phyloP scores from a whole-genome alignment of 2,329 filamentous ascomycete genomes.

The Botryotinia calthae region DNA sequence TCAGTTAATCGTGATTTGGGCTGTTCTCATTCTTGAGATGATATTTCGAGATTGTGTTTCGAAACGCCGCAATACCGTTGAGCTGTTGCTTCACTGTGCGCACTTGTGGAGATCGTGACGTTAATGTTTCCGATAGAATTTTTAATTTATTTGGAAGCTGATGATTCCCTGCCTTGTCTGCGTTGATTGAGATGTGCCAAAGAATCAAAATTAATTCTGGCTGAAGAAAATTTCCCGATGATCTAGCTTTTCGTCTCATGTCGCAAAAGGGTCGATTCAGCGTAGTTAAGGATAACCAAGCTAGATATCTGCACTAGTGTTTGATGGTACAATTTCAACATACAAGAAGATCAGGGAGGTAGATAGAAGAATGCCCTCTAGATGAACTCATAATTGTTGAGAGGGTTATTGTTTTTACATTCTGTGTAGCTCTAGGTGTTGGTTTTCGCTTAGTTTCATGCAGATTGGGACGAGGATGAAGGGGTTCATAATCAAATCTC shows the following conservation, averaged over 20 bases:
- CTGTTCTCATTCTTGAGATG: not conserved
- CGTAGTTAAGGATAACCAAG: not conserved
- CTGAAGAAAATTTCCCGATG: conserved; percentile 1
- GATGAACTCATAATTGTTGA: not conserved
- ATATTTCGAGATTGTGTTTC: not conserved
- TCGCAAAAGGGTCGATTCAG: conserved; percentile 1
- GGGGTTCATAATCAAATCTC: not conserved
- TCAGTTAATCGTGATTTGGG: not conserved
- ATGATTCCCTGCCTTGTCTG: not conserved
- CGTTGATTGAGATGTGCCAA: not conserved
- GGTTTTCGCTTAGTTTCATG: conserved; percentile 11
- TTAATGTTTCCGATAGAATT: not conserved
- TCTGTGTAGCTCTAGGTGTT: not conserved
- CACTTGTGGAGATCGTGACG: not conserved
- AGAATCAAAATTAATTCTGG: not conserved
- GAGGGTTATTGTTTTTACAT: conserved; percentile 1
- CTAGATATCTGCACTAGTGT: not conserved
- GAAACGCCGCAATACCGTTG: not conserved
- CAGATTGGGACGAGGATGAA: conserved; percentile 6
- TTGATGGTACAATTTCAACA: not conserved
- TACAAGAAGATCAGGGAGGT: not conserved
- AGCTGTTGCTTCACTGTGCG: not conserved
- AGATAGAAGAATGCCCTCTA: not conserved
- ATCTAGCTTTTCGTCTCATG: conserved; percentile 10
- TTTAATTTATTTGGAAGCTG: not conserved